Conservation (phyloP, 768 basidiomycete species). For the Trametes villosa region DNA sequence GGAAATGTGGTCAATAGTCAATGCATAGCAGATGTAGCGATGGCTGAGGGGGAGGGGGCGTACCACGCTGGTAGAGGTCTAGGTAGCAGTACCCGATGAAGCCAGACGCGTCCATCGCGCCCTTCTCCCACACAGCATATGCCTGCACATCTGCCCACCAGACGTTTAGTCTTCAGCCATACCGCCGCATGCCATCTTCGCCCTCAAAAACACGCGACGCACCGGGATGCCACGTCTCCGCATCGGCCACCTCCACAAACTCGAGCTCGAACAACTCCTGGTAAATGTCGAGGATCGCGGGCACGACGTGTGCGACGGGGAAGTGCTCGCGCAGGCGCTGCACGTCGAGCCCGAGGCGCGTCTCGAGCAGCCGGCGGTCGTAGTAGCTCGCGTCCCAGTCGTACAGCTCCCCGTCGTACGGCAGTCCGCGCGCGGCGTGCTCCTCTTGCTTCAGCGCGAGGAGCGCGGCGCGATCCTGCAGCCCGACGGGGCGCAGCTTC, state of each 20-base stretch:
- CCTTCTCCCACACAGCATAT: constrained; percentile 84
- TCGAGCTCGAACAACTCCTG: constrained; percentile 80
- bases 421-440: constrained; percentile 57
- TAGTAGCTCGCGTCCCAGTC: constrained; percentile 87
- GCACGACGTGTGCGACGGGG: constrained; percentile 82
- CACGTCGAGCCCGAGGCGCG: constrained; percentile 71
- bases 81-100: constrained; percentile 91
- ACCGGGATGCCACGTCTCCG: constrained; percentile 84
- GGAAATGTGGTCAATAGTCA: too few relatives aligned
- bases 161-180: neutral
- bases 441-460: constrained; percentile 78
- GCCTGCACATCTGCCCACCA: constrained; percentile 42
- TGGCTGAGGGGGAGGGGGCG: neutral
- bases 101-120: constrained; percentile 66
- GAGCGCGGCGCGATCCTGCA: constrained; percentile 68
- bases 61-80: constrained; percentile 42
- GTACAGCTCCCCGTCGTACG: constrained; percentile 74
- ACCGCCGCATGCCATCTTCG: neutral
- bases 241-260: constrained; percentile 58
- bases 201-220: too few relatives aligned
- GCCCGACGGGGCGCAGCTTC: constrained; percentile 73
- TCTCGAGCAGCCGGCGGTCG: constrained; percentile 66
- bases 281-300: constrained; percentile 81
- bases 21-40: neutral
- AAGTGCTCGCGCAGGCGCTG: constrained; percentile 85